A percentile compares a stretch with the other conserved stretches of the same genome.
phyloP scores from a whole-genome alignment of 352 stramenopile genomes.

The Aphanomyces invadans region DNA sequence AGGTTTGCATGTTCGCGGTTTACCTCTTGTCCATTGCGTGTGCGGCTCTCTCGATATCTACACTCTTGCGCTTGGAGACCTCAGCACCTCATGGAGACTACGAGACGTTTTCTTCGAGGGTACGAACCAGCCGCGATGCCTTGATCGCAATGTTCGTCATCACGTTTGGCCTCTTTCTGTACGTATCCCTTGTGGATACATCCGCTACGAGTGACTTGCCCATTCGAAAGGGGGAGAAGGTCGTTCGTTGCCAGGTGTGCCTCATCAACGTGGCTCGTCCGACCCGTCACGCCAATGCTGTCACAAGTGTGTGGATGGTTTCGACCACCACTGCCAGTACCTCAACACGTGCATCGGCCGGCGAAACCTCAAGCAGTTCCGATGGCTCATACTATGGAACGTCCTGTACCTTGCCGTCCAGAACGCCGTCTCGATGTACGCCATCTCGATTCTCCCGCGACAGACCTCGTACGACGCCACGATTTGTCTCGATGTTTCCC shows the following conservation, averaged over 20 bases:
- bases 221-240: neutral
- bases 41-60: neutral
- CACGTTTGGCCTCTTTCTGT: neutral
- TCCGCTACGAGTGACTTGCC: neutral
- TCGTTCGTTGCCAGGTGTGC: constrained; percentile 35
- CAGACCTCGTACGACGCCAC: neutral
- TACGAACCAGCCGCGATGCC: neutral
- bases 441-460: constrained; percentile 27
- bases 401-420: constrained; percentile 51
- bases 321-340: constrained; percentile 94
- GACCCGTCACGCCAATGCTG: constrained; percentile 84
- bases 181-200: constrained; percentile 11
- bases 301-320: constrained; percentile 89
- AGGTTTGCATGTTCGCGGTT: constrained; percentile 2
- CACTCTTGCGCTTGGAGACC: neutral
- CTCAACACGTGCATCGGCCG: constrained; percentile 91
- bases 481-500: neutral
- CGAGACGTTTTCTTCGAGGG: neutral
- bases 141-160: constrained; percentile 4
- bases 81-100: neutral
- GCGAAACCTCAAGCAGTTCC: constrained; percentile 57
- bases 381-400: constrained; percentile 45
- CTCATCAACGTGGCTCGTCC: constrained; percentile 33
- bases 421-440: constrained; percentile 39
- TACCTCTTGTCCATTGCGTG: constrained; percentile 7